phyloP scores from a whole-genome alignment of 345 rosid genomes.

The Microcos paniculata region DNA sequence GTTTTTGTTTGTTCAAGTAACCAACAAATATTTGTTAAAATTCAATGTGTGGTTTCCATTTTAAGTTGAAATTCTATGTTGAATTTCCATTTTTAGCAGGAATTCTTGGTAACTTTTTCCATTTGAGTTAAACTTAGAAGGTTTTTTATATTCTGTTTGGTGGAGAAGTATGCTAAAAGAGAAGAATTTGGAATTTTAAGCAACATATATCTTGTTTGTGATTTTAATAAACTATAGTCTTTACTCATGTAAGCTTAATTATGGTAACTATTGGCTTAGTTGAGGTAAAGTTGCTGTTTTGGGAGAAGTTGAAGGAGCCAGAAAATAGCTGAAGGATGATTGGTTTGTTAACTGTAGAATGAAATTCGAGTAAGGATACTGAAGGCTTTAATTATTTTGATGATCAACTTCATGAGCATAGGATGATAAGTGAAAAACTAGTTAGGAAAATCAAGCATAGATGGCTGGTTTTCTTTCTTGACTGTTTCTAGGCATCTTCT shows the following conservation, averaged over 20 bases:
- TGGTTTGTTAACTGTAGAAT: background rate
- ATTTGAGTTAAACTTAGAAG: background rate
- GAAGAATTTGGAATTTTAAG: background rate
- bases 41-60: background rate
- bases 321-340: background rate
- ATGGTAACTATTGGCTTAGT: background rate
- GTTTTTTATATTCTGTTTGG: slow-evolving; percentile 3
- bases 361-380: background rate
- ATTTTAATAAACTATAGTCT: background rate
- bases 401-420: background rate
- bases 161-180: background rate
- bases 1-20: slow-evolving; percentile 15
- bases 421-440: background rate
- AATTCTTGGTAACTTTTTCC: slow-evolving; percentile 4
- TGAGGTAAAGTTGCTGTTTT: background rate
- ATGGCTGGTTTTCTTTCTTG: background rate
- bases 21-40: background rate
- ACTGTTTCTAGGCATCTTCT: background rate
- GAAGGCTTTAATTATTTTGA: background rate
- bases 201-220: background rate
- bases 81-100: slow-evolving; percentile 10
- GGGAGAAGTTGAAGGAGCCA: background rate
- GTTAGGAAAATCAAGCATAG: background rate
- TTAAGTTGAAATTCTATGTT: slow-evolving; percentile 6
- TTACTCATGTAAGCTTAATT: background rate